Conservation (phyloP, 306 rosid genomes). For the Benincasa hispida region DNA sequence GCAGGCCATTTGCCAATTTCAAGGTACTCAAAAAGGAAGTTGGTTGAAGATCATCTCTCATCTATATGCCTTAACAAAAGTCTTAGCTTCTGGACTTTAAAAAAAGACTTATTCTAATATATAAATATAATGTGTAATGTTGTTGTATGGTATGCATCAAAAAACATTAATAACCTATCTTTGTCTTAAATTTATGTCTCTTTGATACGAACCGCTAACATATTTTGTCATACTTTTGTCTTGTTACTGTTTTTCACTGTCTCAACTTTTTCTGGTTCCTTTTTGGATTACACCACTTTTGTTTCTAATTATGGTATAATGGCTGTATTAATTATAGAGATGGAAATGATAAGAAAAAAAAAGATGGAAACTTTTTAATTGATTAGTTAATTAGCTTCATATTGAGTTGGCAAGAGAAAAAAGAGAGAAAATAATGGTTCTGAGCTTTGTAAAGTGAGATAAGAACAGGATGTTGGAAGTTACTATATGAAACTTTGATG, state of each 20-base stretch:
- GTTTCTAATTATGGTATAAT: not conserved
- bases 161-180: not conserved
- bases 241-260: not conserved
- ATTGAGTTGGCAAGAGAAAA: not conserved
- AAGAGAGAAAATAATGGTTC: not conserved
- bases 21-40: not conserved
- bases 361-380: not conserved
- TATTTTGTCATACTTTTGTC: not conserved
- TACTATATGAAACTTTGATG: too few relatives aligned
- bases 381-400: not conserved
- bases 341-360: not conserved
- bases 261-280: not conserved
- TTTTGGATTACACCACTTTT: not conserved
- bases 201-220: not conserved
- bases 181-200: not conserved
- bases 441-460: not conserved
- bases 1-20: not conserved
- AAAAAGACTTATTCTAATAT: not conserved
- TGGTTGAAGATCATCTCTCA: not conserved
- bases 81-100: not conserved
- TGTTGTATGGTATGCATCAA: not conserved
- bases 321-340: not conserved
- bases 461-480: not conserved
- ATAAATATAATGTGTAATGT: not conserved
- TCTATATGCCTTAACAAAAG: not conserved